Evolutionary conservation across 768 basidiomycete genomes (phyloP), one percentile per base, ranked within the genome.

Genomic region (Leccinellum luteum): DNA sequence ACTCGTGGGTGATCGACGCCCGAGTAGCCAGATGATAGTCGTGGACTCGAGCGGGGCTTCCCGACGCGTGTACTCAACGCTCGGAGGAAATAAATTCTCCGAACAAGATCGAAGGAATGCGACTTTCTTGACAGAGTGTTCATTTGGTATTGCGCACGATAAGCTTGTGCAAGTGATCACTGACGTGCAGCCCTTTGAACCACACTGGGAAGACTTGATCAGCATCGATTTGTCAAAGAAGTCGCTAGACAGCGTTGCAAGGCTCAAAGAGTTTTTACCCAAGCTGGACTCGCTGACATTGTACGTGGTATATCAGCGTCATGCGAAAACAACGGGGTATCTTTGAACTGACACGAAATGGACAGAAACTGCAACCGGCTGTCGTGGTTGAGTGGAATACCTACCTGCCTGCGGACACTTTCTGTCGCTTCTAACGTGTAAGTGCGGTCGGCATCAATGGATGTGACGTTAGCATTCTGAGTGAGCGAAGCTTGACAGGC

Each of bases 101-200:
- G 69, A 67, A 54, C 72, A 61, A 66, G 70, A 60, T 66, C 56
- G 59, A 63, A 66, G 56, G 65, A 78, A 88, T 61, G 81, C 78
- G 9, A 89, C 88, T 1, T 96, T 89, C 76, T 78, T 98, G 61
- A 98, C 96, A 12, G 95, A 98, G 69, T 98, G 95, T 69, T 98
- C 95, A 43, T 99, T 99, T 69, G 93, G 85, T 15, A 86, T 98
- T 45, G 83, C 94, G n/a, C 92, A 92, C 65, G 96, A 98, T 69
- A 83, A 84, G 47, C 82, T 99, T 6, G 89, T 98, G 2, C 85
- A 91, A 70, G 86, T 92, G 65, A 92, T 99, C 67, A 98, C 95
- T 44, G 94, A 98, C 66, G 85, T 94, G 13, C 89, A 94, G 68
- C 94, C 95, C 19, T 97, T 91, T 72, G 92, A 94, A 67, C 94